phyloP scores from a whole-genome alignment of 768 basidiomycete genomes.

The Coprinopsis sp. region DNA sequence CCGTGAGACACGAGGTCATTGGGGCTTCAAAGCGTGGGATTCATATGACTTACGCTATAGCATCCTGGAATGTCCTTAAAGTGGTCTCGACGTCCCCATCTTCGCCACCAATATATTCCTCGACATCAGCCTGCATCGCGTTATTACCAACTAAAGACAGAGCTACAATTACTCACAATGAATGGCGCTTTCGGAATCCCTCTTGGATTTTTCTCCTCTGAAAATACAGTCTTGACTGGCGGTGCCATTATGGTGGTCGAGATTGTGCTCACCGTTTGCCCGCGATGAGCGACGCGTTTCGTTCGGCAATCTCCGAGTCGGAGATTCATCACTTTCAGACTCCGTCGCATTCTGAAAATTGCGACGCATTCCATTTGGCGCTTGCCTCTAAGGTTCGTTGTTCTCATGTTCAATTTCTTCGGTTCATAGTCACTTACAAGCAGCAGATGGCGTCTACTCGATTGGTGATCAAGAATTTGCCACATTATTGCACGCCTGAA shows the following conservation, averaged over 20 bases:
- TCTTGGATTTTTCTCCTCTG: slow-evolving; percentile 68
- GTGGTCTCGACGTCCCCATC: slow-evolving; percentile 75
- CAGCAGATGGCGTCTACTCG: slow-evolving; percentile 65
- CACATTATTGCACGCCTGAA: slow-evolving; percentile 59
- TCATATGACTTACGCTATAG: slow-evolving; percentile 78
- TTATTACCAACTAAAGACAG: not conserved
- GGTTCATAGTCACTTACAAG: slow-evolving; percentile 10
- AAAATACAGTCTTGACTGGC: slow-evolving; percentile 26
- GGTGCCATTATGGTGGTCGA: slow-evolving; percentile 19
- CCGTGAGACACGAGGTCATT: slow-evolving; percentile 23
- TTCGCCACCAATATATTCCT: slow-evolving; percentile 76
- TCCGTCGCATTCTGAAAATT: too few relatives aligned
- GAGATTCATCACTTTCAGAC: too few relatives aligned
- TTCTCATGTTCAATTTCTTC: slow-evolving; percentile 4
- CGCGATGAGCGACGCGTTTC: slow-evolving; percentile 4
- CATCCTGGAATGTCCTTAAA: slow-evolving; percentile 83
- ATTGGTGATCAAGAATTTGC: slow-evolving; percentile 79
- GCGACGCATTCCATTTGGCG: too few relatives aligned
- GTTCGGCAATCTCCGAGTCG: slow-evolving; percentile 20
- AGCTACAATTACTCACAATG: slow-evolving; percentile 54
- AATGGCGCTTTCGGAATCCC: slow-evolving; percentile 97
- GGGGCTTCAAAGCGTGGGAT: slow-evolving; percentile 28
- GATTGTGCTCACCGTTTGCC: slow-evolving; percentile 3
- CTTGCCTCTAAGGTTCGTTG: slow-evolving; percentile 90
- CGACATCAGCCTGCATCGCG: slow-evolving; percentile 68